Base-by-base conservation (phyloP, 1,139 yeast species). In the Williopsis jadinii region DNA sequence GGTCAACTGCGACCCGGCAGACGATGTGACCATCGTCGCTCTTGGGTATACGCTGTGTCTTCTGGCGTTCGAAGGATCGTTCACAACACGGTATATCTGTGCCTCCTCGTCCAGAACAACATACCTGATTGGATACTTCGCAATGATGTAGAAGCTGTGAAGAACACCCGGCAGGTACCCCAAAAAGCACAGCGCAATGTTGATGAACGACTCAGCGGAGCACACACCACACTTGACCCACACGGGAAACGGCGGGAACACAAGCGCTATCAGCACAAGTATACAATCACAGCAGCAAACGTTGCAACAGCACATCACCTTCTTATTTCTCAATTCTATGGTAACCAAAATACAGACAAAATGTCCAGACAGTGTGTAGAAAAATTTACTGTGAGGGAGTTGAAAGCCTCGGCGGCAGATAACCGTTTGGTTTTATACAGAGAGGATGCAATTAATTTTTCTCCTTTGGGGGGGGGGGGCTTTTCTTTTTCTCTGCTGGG, bases 241-340 rank as follows among this genome's bases (percentile, higher is more conserved):
- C 19, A 82, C 88, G 0, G 88, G 85, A 40, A 82, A 63, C 0
- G 90, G 88, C 1, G 90, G 88, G 62, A 79, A 71, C 39, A 81
- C 57, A 27, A 81, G 73, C 1, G 85, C 80, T 11, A 81, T 54
- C 0, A 80, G 59, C 26, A 80, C 80, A 34, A 82, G 70, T 10
- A 76, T 56, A 41, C 79, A 67, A 58, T 81, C 84, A 59, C 59
- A 72, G 24, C 24, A 19, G 24, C 24, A 19, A 19, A 19, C 24
- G 24, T 19, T 19, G 6, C 24, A 19, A 50, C 60, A 61, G 41
- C 64, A 60, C 46, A 42, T 37, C 9, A 9, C 11, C 27, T 6
- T 19, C 19, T 11, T 34, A 15, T 12, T 32, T 14, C n/a, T 14
- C 13, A n/a, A n/a, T 30, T 30, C 14, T 11, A 4, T 19, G 4